Percentiles rank a stretch among this genome's conserved stretches.
Conservation (phyloP, 2,329 filamentous ascomycete genomes). For the Hypomyces perniciosus region DNA sequence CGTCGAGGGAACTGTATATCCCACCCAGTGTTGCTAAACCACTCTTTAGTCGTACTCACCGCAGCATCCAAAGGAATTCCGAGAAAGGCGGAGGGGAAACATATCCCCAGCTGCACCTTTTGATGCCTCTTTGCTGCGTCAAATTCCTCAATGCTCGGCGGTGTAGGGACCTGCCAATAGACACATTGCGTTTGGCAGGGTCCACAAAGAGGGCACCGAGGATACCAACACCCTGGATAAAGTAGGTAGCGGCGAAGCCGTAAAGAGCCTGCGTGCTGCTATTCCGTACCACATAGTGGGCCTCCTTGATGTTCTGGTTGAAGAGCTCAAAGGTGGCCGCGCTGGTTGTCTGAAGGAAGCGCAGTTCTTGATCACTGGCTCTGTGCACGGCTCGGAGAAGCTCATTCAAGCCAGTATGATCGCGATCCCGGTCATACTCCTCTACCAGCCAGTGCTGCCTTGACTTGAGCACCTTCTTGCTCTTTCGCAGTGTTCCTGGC, state of each 20-base stretch:
- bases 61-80: constrained; percentile 63
- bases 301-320: constrained; percentile 65
- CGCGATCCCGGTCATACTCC: constrained; percentile 73
- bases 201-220: constrained; percentile 88
- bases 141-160: constrained; percentile 75
- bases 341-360: constrained; percentile 63
- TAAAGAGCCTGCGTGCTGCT: constrained; percentile 88
- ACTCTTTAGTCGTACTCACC: constrained; percentile 51
- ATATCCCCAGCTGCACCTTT: constrained; percentile 76
- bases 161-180: constrained; percentile 85
- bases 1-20: constrained; percentile 58
- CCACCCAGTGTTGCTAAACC: constrained; percentile 91
- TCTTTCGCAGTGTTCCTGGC: constrained; percentile 74
- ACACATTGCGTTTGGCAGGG: constrained; percentile 75
- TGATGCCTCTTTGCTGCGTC: constrained; percentile 61
- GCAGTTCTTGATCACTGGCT: constrained; percentile 58
- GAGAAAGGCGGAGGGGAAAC: constrained; percentile 78
- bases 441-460: constrained; percentile 94
- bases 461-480: constrained; percentile 80
- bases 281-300: constrained; percentile 89
- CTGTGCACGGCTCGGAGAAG: constrained; percentile 67
- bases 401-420: constrained; percentile 66
- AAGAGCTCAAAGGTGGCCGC: constrained; percentile 72
- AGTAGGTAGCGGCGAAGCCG: constrained; percentile 88
- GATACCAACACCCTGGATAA: constrained; percentile 63